Evolutionary conservation across 225 moss, liverwort and hornwort species (phyloP).

Genomic region (Asterella californica): DNA sequence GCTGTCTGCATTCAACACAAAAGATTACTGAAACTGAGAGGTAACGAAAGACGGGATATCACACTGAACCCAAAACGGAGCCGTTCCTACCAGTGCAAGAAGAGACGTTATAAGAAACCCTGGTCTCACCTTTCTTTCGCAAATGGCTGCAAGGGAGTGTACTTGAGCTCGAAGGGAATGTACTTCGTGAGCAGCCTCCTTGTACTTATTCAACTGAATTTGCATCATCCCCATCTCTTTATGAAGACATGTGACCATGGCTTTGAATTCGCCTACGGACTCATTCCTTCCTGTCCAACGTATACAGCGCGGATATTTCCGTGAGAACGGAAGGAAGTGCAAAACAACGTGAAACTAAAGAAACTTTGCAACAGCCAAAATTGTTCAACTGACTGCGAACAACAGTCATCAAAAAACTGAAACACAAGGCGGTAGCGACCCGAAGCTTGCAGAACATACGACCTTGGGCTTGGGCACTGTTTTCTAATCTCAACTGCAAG

Average conservation of each 20-base stretch:
- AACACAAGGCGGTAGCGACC: background rate
- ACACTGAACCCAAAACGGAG: background rate
- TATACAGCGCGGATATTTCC: background rate
- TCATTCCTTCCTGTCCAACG: constrained; percentile 61
- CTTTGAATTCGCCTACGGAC: constrained; percentile 78
- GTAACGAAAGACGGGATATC: background rate
- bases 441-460: constrained; percentile 1
- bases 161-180: constrained; percentile 82
- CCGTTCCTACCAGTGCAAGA: background rate
- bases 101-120: background rate
- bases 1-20: constrained; percentile 44
- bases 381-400: background rate
- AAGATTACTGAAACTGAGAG: background rate
- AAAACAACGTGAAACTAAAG: background rate
- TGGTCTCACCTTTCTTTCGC: constrained; percentile 71
- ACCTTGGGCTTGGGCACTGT: constrained; percentile 72
- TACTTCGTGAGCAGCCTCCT: constrained; percentile 78
- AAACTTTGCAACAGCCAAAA: background rate
- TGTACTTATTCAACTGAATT: constrained; percentile 73
- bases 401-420: background rate
- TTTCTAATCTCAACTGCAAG: constrained; percentile 76
- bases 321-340: background rate
- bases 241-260: constrained; percentile 75
- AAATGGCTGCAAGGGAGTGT: constrained; percentile 61
- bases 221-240: constrained; percentile 94